phyloP scores from a whole-genome alignment of 1,284 basidiomycete genomes.

The Sphagnurus paluster region DNA sequence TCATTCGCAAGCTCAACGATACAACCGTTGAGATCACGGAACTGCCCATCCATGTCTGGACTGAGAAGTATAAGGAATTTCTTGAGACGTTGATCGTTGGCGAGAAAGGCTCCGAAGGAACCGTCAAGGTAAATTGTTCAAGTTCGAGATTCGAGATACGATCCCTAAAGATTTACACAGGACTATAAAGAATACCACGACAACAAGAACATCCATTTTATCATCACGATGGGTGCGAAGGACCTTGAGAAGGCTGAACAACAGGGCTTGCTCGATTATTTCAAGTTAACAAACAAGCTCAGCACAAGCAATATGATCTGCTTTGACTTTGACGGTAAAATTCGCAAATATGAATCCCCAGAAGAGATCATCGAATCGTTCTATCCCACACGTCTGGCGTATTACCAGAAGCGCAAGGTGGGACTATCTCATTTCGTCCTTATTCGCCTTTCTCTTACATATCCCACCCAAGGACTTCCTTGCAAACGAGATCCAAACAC shows the following conservation, averaged over 20 bases:
- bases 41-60: slow-evolving; percentile 96
- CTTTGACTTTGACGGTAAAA: slow-evolving; percentile 96
- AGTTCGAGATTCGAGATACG: neutral
- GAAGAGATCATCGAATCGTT: slow-evolving; percentile 96
- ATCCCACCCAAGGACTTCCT: slow-evolving; percentile 69
- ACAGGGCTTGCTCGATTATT: slow-evolving; percentile 88
- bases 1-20: slow-evolving; percentile 78
- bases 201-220: slow-evolving; percentile 90
- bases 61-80: slow-evolving; percentile 88
- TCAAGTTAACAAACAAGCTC: slow-evolving; percentile 86
- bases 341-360: slow-evolving; percentile 89
- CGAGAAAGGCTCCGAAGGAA: slow-evolving; percentile 65
- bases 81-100: slow-evolving; percentile 76
- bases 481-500: slow-evolving; percentile 81
- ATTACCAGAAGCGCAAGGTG: slow-evolving; percentile 95
- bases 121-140: slow-evolving; percentile 55
- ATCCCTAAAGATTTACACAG: slow-evolving; percentile 38
- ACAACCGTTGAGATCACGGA: slow-evolving; percentile 95
- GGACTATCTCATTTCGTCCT: slow-evolving; percentile 15
- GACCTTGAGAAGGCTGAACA: slow-evolving; percentile 86
- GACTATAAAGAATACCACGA: slow-evolving; percentile 97
- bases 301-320: slow-evolving; percentile 98
- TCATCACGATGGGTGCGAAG: slow-evolving; percentile 80
- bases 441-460: neutral
- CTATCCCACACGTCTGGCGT: slow-evolving; percentile 86